phyloP scores from a whole-genome alignment of 2,329 filamentous ascomycete species.

The Fusarium coicis region DNA sequence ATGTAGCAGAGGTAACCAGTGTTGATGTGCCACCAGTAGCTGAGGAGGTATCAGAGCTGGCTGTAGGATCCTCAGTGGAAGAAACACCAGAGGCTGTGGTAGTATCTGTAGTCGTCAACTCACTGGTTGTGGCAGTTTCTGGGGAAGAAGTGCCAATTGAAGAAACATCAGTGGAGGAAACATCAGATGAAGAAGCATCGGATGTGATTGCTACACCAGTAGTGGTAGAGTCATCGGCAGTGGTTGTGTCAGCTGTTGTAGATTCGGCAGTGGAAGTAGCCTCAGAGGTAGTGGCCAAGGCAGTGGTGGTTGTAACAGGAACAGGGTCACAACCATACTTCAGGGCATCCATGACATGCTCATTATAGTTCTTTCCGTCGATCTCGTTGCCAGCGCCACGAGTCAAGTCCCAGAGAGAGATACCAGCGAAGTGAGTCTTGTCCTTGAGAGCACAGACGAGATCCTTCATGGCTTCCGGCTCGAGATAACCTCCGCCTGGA shows the following conservation, averaged over 20 bases:
- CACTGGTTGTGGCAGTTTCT: not conserved
- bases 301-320: conserved; percentile 39
- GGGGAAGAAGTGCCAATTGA: conserved; percentile 7
- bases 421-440: conserved; percentile 55
- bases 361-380: conserved; percentile 51
- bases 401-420: conserved; percentile 59
- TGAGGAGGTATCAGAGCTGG: not conserved
- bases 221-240: conserved; percentile 2
- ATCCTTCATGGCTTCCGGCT: conserved; percentile 47
- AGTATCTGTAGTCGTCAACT: not conserved
- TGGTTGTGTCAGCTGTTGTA: conserved; percentile 13
- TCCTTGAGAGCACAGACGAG: conserved; percentile 54
- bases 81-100: conserved; percentile 4
- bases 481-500: conserved; percentile 49
- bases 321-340: conserved; percentile 50
- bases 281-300: conserved; percentile 17
- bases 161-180: not conserved
- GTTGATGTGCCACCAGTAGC: conserved; percentile 33
- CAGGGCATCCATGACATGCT: conserved; percentile 52
- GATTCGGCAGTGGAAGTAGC: conserved; percentile 17
- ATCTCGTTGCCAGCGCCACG: conserved; percentile 47
- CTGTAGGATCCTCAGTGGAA: conserved; percentile 12
- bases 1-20: not conserved
- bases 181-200: not conserved
- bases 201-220: conserved; percentile 1